Evolutionary conservation across 805 yeast species (phyloP), one percentile per base, ranked within the genome.

Genomic region (Candida odintsovae): DNA sequence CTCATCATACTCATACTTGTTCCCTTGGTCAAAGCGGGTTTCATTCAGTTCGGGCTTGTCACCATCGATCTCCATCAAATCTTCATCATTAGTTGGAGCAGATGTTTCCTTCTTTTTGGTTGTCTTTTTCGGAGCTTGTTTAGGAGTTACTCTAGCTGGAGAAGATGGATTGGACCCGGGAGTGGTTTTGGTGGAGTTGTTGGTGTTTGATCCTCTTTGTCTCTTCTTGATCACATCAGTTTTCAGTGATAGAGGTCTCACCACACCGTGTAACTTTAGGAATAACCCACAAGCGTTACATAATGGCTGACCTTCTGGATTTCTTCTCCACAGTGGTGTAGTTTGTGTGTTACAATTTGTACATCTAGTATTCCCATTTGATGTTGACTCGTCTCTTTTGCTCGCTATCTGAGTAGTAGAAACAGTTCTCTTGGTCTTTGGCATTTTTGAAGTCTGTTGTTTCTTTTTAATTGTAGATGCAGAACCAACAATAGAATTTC

Each of bases 211-310:
- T 40, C 78, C 74, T 43, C 97, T 74, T 65, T 90, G 96, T 56
- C 99, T 77, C 65, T 90, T 88, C 64, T 90, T 89, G 46, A 92
- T 90, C 1, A 90, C 94, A 62, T 90, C 97, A 0, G 97, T 86
- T 61, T 90, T 90, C 57, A 90, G 71, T 13, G 95, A 85, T 43
- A 92, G 70, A 0, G 99, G 99, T 48, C 98, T 73, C 51, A 88
- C 95, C 4, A 89, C 92, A n/a, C 97, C 98, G 59, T 92, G 98
- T 21, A 92, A 71, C 65, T 92, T 92, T 59, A 87, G 75, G 57
- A 92, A 92, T 50, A 92, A 70, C 0, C 98, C 99, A 70, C 99
- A 92, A 0, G 99, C 98, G 65, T 92, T 92, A 68, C 98, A 92
- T 49, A 92, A 70, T 0, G 97, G 95, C 58, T 87, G 84, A 2